Evolutionary conservation across 352 stramenopile species (phyloP).

Genomic region (Globisporangium echinulatum): DNA sequence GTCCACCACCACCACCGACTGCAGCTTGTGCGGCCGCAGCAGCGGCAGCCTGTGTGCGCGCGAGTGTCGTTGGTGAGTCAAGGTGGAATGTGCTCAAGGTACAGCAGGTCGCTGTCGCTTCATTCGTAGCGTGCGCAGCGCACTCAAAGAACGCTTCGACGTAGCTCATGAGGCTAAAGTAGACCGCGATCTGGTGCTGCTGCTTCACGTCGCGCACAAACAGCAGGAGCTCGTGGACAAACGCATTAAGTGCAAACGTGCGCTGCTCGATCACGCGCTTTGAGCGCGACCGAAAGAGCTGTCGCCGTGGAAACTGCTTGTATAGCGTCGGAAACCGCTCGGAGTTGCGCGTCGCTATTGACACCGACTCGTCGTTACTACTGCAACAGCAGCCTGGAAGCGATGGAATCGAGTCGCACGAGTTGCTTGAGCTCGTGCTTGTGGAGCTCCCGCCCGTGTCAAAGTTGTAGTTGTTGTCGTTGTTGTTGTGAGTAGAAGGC

Average conservation of each 20-base stretch:
- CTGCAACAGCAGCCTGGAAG: conserved; percentile 9
- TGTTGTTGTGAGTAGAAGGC: not conserved
- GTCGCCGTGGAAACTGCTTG: conserved; percentile 54
- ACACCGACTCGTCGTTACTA: conserved; percentile 13
- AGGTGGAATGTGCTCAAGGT: conserved; percentile 7
- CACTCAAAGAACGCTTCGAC: conserved; percentile 64
- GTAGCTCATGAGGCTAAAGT: conserved; percentile 66
- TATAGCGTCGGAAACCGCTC: conserved; percentile 58
- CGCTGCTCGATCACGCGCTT: conserved; percentile 65
- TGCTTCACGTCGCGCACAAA: conserved; percentile 48
- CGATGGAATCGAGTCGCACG: conserved; percentile 2
- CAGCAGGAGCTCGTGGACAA: conserved; percentile 49
- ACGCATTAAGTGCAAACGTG: conserved; percentile 48
- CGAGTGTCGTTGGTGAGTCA: conserved; percentile 6
- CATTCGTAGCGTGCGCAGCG: conserved; percentile 18
- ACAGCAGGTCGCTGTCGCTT: not conserved
- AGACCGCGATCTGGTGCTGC: conserved; percentile 58
- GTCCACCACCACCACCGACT: not conserved
- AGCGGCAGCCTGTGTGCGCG: conserved; percentile 6
- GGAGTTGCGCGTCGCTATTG: conserved; percentile 14
- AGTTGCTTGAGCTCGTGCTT: conserved; percentile 10
- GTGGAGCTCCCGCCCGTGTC: conserved; percentile 3
- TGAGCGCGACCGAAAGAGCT: conserved; percentile 62
- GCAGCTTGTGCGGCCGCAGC: conserved; percentile 8
- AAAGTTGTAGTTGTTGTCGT: conserved; percentile 1